A percentile compares a stretch with the other conserved stretches of the same genome.
phyloP scores from a whole-genome alignment of 2,329 filamentous ascomycete species.

The Microdochium bolleyi region DNA sequence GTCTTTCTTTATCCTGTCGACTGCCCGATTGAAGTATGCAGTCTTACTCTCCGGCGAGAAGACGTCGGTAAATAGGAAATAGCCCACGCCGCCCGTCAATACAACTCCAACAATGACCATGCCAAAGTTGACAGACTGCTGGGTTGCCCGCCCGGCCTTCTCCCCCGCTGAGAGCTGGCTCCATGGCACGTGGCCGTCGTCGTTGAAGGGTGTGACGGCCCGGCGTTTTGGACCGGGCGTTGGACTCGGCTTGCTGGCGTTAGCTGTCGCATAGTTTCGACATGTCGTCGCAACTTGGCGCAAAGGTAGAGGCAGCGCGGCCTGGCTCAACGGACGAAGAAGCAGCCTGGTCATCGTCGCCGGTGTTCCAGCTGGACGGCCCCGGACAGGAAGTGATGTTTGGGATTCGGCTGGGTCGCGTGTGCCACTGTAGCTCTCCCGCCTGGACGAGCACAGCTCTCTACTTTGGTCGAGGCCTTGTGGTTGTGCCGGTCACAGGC shows the following conservation, averaged over 20 bases:
- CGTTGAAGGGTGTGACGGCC: constrained; percentile 75
- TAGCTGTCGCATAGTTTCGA: constrained; percentile 54
- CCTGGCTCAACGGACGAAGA: constrained; percentile 27
- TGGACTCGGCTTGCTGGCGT: constrained; percentile 25
- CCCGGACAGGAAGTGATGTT: no score
- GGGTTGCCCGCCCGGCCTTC: constrained; percentile 76
- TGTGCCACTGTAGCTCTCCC: no score
- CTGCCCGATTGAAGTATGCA: constrained; percentile 79
- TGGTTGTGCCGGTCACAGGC: no score
- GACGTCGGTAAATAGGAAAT: constrained; percentile 74
- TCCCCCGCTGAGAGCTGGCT: constrained; percentile 64
- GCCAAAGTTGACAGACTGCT: constrained; percentile 84
- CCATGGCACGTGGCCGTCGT: constrained; percentile 80
- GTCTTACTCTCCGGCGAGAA: constrained; percentile 82
- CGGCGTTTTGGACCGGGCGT: constrained; percentile 45
- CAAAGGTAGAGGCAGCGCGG: constrained; percentile 19
- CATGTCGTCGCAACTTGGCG: constrained; percentile 25
- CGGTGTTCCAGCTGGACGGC: constrained; percentile 22
- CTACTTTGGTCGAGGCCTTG: no score
- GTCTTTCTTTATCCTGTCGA: constrained; percentile 70
- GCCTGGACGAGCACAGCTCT: no score
- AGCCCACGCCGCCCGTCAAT: constrained; percentile 70
- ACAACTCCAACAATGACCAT: constrained; percentile 67
- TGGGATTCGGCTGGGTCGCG: no score
- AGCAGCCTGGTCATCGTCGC: constrained; percentile 37